Base-by-base conservation (phyloP, 176 grass and related monocot species). In the Oryza meyeriana region DNA sequence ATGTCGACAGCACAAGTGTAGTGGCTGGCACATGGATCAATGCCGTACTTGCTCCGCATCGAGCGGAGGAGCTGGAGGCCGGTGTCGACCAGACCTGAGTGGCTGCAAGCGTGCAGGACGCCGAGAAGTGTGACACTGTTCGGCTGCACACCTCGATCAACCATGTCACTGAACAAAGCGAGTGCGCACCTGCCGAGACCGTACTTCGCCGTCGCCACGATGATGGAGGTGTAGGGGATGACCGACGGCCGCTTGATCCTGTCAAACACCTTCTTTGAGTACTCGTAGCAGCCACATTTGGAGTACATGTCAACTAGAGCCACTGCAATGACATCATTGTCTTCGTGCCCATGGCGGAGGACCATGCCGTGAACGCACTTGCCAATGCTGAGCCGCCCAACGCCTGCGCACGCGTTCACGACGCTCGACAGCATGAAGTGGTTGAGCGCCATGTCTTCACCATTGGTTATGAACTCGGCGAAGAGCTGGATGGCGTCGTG, bases 1-100 rank as follows among this genome's bases (percentile, higher is more conserved):
- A 95, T 97, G 79, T 95, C 93, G 16, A 92, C 94, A 1, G 77
- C 87, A 82, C 85, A 94, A 6, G 91, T 91, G 76, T 94, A 97
- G 44, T 97, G 91, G 69, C 76, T 97, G 47, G 74, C 72, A 10
- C 55, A 79, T 10, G 91, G 94, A 52, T 45, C 57, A 71, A 97
- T 61, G 10, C 83, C 83, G 35, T 88, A 83, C 45, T 55, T 69
- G 30, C 44, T 70, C 45, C 72, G 39, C 91, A 97, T 97, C 0
- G 83, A 92, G 11, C 58, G 65, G 22, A 97, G 87, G 80, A 86
- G 73, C 35, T 68, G 69, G 10, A 97, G 91, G 61, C 94, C 89
- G 0, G 27, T 76, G 68, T 92, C 87, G 25, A 92, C 89, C 0
- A 91, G 85, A 18, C 94, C 94, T 44, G 89, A 86, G 59, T 94